A percentile compares a stretch with the other conserved stretches of the same genome.
Conservation (phyloP, 371 early-diverging fungal genomes). For the Nematocida parisii region DNA sequence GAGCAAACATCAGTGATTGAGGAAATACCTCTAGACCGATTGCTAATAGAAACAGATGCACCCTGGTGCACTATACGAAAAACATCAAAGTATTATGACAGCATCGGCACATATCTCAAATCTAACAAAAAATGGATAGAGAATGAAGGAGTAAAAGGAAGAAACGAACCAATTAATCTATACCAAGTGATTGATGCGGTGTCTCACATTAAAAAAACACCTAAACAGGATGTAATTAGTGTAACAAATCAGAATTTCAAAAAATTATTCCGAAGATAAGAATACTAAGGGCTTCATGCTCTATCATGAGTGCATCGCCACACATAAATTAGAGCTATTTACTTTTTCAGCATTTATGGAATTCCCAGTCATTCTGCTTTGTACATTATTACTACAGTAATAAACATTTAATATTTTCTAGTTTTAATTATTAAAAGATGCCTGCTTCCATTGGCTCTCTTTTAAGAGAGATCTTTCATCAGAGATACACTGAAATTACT, state of each 20-base stretch:
- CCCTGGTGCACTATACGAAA: constrained; percentile 82
- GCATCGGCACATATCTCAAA: constrained; percentile 63
- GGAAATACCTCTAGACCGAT: constrained; percentile 76
- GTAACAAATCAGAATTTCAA: constrained; percentile 40
- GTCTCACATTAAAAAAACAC: constrained; percentile 59
- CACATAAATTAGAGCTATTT: too few relatives aligned
- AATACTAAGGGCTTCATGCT: too few relatives aligned
- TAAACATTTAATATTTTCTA: too few relatives aligned
- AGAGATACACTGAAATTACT: constrained; percentile 27
- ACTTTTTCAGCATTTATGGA: not conserved
- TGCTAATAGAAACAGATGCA: constrained; percentile 83
- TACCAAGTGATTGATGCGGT: constrained; percentile 64
- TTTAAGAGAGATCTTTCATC: constrained; percentile 7
- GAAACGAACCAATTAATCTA: constrained; percentile 67
- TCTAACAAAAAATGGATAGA: constrained; percentile 19
- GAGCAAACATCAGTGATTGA: constrained; percentile 77
- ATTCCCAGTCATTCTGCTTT: not conserved
- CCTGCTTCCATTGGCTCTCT: not conserved
- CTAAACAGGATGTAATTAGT: constrained; percentile 6
- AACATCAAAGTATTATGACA: constrained; percentile 76
- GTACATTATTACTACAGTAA: not conserved
- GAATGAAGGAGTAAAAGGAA: constrained; percentile 53
- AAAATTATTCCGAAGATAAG: constrained; percentile 1
- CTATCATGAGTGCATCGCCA: too few relatives aligned
- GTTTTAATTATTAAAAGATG: not conserved